Evolutionary conservation across 371 early-diverging fungal genomes (phyloP).

Genomic region (Saksenaea vasiformis): DNA sequence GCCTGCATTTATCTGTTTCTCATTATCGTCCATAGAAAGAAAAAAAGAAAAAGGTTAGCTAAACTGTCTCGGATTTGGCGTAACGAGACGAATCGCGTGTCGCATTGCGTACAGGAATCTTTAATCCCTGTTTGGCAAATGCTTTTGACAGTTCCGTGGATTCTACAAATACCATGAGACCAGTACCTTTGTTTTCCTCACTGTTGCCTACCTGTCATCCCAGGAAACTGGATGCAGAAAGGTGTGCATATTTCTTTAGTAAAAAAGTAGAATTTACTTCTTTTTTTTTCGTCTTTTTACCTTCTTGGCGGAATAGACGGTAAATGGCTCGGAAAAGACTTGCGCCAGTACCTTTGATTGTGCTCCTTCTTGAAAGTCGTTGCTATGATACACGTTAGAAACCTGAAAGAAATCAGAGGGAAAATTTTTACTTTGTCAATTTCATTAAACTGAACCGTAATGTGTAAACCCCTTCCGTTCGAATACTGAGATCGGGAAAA

Average conservation of each 20-base stretch:
- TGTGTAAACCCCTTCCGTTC: constrained; percentile 86
- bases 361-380: constrained; percentile 55
- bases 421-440: constrained; percentile 34
- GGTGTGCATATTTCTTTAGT: background rate
- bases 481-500: constrained; percentile 88
- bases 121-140: constrained; percentile 68
- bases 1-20: background rate
- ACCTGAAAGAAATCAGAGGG: background rate
- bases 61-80: background rate
- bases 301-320: constrained; percentile 63
- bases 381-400: constrained; percentile 31
- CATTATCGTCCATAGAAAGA: background rate
- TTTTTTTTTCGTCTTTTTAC: constrained; percentile 14
- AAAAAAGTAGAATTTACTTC: background rate
- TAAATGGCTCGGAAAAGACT: constrained; percentile 59
- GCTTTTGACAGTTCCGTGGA: constrained; percentile 67
- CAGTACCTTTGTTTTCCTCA: background rate
- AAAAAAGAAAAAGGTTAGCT: background rate
- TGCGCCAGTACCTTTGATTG: constrained; percentile 61
- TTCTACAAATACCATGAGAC: constrained; percentile 25
- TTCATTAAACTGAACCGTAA: constrained; percentile 71
- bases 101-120: constrained; percentile 65
- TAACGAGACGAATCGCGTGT: constrained; percentile 3
- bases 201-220: constrained; percentile 55
- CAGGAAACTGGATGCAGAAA: constrained; percentile 45